Evolutionary conservation across 768 basidiomycete genomes (phyloP).

Genomic region (Phaeolepiota aurea): DNA sequence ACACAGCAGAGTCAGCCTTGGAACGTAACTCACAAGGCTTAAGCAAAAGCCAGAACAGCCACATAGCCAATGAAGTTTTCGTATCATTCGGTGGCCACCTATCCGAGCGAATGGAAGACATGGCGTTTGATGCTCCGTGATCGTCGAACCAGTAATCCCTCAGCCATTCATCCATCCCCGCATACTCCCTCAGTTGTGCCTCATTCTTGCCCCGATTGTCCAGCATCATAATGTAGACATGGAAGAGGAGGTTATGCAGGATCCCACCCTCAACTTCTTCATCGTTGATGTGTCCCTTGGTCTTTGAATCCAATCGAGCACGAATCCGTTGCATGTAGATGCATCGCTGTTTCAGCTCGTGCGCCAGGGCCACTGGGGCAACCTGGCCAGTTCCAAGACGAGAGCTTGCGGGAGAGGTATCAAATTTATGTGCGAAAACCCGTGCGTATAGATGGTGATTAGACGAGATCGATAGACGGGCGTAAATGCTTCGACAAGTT

Average conservation of each 20-base stretch:
- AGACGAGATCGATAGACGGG: conserved; percentile 35
- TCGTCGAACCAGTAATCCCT: conserved; percentile 58
- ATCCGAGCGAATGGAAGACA: conserved; percentile 28
- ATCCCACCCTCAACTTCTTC: conserved; percentile 15
- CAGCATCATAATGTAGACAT: conserved; percentile 69
- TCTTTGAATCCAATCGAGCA: conserved; percentile 28
- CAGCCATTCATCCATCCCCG: conserved; percentile 54
- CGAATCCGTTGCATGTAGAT: conserved; percentile 49
- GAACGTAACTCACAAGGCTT: conserved; percentile 42
- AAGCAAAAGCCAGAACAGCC: conserved; percentile 72
- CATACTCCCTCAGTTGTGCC: conserved; percentile 63
- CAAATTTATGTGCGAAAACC: conserved; percentile 65
- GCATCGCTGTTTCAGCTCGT: conserved; percentile 61
- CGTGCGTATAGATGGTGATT: conserved; percentile 70
- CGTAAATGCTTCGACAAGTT: conserved; percentile 39
- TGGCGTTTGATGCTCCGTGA: conserved; percentile 45
- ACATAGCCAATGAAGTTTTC: conserved; percentile 58
- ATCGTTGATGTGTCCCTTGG: conserved; percentile 8
- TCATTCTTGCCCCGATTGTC: conserved; percentile 76
- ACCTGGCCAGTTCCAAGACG: conserved; percentile 36
- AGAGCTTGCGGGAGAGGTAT: conserved; percentile 38
- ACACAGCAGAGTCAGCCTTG: background rate
- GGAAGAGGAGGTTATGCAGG: conserved; percentile 48
- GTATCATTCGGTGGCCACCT: conserved; percentile 51
- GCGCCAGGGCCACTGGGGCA: conserved; percentile 38